Evolutionary conservation across 306 rosid species (phyloP), one percentile per base, ranked within the genome.

Genomic region (Glycine tomentella): DNA sequence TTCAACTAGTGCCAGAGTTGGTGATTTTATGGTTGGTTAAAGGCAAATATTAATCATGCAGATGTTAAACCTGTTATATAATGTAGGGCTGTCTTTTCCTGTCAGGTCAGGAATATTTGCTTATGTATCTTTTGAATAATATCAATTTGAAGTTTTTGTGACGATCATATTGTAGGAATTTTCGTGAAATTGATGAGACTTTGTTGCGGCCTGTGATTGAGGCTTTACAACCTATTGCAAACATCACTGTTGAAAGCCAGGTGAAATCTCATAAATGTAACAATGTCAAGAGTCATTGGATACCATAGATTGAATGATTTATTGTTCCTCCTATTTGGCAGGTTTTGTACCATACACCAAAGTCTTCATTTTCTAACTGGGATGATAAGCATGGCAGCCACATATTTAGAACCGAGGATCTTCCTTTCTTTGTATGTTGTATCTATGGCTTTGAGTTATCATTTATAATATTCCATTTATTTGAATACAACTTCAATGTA

Each of bases 241-340:
- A 90, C 87, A 81, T 95, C 73, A 90, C 87, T 3, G 98, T 92
- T 55, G 99, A 95, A 88, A 95, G 98, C 86, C 99, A 95, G 92
- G 99, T 87, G 69, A 46, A 74, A 49, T 56, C 40, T 86, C 44
- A 5, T 69, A 50, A 7, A 64, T 72, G 59, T 71, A 33, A 75
- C 9, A 40, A 49, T 55, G 62, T 42, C 44, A 36, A 55, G 75
- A 20, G 51, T 68, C 63, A 8, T 55, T 73, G 36, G 57, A 65
- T 69, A 51, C 55, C 57, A 78, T 69, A 36, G 61, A 33, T 81
- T 59, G 11, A 11, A 31, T 79, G 76, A 77, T 74, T 78, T 40
- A 50, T 49, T 76, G 66, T 65, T 57, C 46, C 46, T 75, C 56
- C 58, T 62, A 31, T 69, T 75, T 78, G 71, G 58, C 91, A 95